Evolutionary conservation across 108 stramenopile genomes (phyloP).

Genomic region (Craspedostauros australis): DNA sequence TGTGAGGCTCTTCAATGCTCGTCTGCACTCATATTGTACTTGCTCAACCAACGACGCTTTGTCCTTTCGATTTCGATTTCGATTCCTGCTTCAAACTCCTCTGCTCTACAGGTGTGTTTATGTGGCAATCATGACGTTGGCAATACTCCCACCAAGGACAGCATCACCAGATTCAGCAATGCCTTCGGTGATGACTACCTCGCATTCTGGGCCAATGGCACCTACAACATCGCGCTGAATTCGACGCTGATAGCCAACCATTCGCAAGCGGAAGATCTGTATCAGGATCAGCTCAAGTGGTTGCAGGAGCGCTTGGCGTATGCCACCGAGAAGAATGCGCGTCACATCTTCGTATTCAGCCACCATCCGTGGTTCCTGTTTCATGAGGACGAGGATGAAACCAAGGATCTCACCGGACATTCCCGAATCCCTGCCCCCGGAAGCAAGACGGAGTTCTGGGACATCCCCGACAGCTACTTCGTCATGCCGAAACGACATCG

Average conservation of each 20-base stretch:
- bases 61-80: too few relatives aligned
- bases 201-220: slow-evolving; percentile 59
- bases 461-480: slow-evolving; percentile 56
- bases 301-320: slow-evolving; percentile 48
- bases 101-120: too few relatives aligned
- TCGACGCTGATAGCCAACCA: slow-evolving; percentile 44
- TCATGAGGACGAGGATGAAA: slow-evolving; percentile 59
- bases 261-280: slow-evolving; percentile 36
- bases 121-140: slow-evolving; percentile 85
- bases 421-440: not conserved
- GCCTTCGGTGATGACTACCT: slow-evolving; percentile 72
- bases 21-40: too few relatives aligned
- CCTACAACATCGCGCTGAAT: slow-evolving; percentile 69
- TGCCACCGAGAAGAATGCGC: slow-evolving; percentile 32
- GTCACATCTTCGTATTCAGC: slow-evolving; percentile 56
- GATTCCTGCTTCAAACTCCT: too few relatives aligned
- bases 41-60: too few relatives aligned
- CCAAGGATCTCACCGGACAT: slow-evolving; percentile 8
- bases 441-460: too few relatives aligned
- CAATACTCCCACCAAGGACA: slow-evolving; percentile 49
- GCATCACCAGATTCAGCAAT: slow-evolving; percentile 48
- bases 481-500: slow-evolving; percentile 46
- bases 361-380: slow-evolving; percentile 76
- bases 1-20: too few relatives aligned
- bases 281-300: slow-evolving; percentile 46